phyloP scores from a whole-genome alignment of 345 rosid genomes.

The Ricinus communis region DNA sequence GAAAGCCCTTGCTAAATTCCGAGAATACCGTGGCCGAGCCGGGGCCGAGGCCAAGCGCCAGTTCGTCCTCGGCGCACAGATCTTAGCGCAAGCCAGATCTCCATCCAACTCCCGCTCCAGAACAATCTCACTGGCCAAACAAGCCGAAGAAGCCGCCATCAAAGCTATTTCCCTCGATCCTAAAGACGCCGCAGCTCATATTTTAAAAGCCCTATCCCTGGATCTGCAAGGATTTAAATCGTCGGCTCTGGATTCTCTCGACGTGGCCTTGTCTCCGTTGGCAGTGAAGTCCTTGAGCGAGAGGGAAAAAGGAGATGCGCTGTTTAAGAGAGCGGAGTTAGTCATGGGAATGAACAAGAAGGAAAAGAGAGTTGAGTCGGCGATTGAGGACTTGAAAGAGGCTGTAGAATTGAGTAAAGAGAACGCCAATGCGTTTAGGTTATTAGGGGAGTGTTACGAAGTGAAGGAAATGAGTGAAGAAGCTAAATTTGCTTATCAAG shows the following conservation, averaged over 20 bases:
- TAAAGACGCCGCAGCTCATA: constrained; percentile 61
- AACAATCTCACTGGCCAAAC: constrained; percentile 47
- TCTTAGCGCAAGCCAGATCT: constrained; percentile 52
- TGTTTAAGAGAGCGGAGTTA: constrained; percentile 58
- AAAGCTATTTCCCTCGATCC: constrained; percentile 52
- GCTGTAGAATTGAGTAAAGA: constrained; percentile 37
- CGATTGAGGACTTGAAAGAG: constrained; percentile 45
- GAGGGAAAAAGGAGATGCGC: constrained; percentile 55
- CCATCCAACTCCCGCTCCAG: constrained; percentile 42
- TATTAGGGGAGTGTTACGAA: constrained; percentile 64
- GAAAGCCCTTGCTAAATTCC: constrained; percentile 17
- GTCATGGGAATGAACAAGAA: constrained; percentile 38
- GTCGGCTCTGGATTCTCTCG: constrained; percentile 62
- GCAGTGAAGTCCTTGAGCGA: constrained; percentile 49
- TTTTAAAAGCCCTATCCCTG: constrained; percentile 59
- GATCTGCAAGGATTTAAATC: constrained; percentile 60
- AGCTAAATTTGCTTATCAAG: constrained; percentile 44
- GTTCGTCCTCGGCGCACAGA: constrained; percentile 70
- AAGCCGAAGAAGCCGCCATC: constrained; percentile 55
- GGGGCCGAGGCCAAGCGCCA: constrained; percentile 55
- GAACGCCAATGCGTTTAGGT: constrained; percentile 36
- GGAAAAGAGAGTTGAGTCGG: constrained; percentile 41
- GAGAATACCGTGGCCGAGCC: constrained; percentile 32
- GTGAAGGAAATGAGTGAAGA: constrained; percentile 46
- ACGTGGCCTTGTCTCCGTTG: constrained; percentile 53